Conservation (phyloP, 345 rosid species). For the Bruguiera gymnorhiza region DNA sequence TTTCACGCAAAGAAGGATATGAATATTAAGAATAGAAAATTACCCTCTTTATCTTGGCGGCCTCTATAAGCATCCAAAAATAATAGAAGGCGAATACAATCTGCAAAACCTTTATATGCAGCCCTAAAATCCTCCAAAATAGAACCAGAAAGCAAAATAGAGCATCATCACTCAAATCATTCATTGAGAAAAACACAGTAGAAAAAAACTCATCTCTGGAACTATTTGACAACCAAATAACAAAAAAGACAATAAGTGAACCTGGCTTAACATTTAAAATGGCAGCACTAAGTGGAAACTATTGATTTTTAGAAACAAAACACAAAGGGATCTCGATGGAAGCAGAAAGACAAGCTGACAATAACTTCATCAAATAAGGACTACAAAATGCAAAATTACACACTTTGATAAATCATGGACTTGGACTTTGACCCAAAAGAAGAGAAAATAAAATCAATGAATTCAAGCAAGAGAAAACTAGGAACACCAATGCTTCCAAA, state of each 20-base stretch:
- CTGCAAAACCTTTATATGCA: conserved; percentile 97
- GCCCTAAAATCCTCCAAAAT: conserved; percentile 74
- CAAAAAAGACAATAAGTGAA: neutral
- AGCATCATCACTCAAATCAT: conserved; percentile 11
- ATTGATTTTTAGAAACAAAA: too few species aligned
- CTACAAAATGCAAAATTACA: neutral
- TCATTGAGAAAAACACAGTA: too few species aligned
- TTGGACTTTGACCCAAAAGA: too few species aligned
- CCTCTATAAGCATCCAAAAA: conserved; percentile 90
- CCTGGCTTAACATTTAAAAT: neutral
- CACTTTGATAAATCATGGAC: neutral
- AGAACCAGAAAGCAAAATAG: conserved; percentile 19
- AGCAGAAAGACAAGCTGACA: too few species aligned
- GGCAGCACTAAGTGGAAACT: neutral
- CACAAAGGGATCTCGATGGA: too few species aligned
- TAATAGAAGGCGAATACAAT: conserved; percentile 86
- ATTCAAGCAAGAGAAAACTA: neutral
- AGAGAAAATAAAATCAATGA: neutral
- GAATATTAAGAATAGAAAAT: neutral
- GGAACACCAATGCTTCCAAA: neutral
- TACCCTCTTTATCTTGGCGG: conserved; percentile 98
- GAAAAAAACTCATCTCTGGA: too few species aligned
- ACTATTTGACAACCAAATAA: too few species aligned
- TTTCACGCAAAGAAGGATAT: neutral
- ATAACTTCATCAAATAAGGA: too few species aligned